Evolutionary conservation across 768 basidiomycete species (phyloP), one percentile per base, ranked within the genome.

Genomic region (Pleurotus giganteus): DNA sequence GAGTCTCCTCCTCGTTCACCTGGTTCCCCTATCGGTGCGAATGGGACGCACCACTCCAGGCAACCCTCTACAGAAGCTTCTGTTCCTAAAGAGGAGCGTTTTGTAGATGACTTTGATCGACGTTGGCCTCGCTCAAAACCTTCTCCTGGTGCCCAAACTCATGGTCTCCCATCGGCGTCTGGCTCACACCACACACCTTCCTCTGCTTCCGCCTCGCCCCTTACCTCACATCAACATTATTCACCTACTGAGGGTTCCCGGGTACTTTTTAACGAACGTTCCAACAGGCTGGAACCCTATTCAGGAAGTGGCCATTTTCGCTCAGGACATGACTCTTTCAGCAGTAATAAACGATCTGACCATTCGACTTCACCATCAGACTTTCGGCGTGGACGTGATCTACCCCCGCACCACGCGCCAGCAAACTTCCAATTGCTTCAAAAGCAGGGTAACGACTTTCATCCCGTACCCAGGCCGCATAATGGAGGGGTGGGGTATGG

Each of bases 231-330:
- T 63, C 70, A 57, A 65, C 73, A 50, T 54, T 73, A 77, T 53
- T 79, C 83, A 7, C 79, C 82, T 7, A 74, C 78, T 57, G 83
- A 86, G 36, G 69, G 77, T 2, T 79, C 88, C 29, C 82, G 90
- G 37, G 86, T 86, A 0, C 76, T 99, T n/a, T 99, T 98, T 77
- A 98, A 99, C 64, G 97, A 96, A 63, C 85, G 89, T 3, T 91
- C 89, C 8, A 98, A 97, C 64, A 81, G 85, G 59, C 71, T 98
- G 54, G 96, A 98, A 69, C 90, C 91, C 2, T 91, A 89, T 62
- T 49, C 47, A 12, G 47, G 27, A 13, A 82, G 76, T 54, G 80
- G 76, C 59, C 56, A 72, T n/a, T 50, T 45, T 29, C 74, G 77
- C 31, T 59, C 71, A 51, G 70, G 68, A 47, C 68, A 66, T 41